A percentile compares a stretch with the other conserved stretches of the same genome.
Conservation (phyloP, 257 asterid species). For the Solanum acaule region DNA sequence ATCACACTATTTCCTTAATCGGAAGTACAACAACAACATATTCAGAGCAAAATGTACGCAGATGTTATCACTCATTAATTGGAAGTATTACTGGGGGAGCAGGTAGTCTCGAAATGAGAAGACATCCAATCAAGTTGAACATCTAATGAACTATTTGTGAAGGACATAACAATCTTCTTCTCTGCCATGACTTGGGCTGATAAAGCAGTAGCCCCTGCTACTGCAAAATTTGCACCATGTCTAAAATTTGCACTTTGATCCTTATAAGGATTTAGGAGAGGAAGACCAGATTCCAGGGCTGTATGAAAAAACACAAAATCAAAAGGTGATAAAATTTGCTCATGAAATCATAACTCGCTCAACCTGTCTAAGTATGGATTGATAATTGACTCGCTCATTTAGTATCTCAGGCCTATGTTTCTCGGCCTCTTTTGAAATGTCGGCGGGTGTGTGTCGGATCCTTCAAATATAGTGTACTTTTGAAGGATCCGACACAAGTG, state of each 20-base stretch:
- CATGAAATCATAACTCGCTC: background rate
- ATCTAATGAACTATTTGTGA: background rate
- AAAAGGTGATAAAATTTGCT: background rate
- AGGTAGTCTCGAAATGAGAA: background rate
- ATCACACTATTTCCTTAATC: background rate
- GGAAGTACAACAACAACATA: background rate
- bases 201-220: background rate
- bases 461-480: no score
- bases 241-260: background rate
- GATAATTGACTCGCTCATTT: background rate
- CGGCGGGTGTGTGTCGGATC: accelerated
- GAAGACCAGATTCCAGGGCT: constrained; percentile 7
- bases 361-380: background rate
- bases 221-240: background rate
- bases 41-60: background rate
- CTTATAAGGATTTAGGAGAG: constrained; percentile 4
- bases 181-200: background rate
- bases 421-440: no score
- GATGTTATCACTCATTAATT: background rate
- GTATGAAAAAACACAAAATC: background rate
- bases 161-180: background rate
- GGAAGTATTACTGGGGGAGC: background rate
- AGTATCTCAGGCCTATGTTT: background rate
- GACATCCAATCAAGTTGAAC: background rate
- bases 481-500: no score